A percentile compares a stretch with the other conserved stretches of the same genome.
These are phyloP conservation scores for Periconia macrospinosa DNA, from an alignment of 2,329 filamentous ascomycete genomes.

Conservation along the genomic window DNA sequence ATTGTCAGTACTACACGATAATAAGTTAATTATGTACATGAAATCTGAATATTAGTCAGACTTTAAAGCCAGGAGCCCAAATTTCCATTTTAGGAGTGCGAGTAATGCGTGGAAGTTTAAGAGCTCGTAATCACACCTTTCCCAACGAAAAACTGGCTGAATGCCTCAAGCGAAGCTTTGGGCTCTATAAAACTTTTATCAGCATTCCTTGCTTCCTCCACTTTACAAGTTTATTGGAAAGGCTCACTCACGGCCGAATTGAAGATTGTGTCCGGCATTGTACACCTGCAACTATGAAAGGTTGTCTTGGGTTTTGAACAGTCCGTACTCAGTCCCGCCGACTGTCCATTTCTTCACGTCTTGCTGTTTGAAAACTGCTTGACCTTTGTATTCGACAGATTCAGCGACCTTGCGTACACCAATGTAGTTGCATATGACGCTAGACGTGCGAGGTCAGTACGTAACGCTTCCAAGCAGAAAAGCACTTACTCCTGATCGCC, in stretches of 20 bases:
- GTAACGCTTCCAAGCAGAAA: background rate
- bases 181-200: background rate
- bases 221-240: background rate
- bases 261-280: background rate
- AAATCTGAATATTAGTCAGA: too few species aligned
- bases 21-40: too few species aligned
- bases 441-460: background rate
- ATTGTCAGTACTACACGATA: too few species aligned
- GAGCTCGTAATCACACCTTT: background rate
- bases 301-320: background rate
- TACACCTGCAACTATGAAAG: background rate
- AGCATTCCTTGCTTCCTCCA: background rate
- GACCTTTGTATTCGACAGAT: background rate
- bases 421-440: background rate
- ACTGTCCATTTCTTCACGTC: background rate
- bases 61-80: too few species aligned
- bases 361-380: background rate
- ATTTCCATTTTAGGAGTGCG: background rate
- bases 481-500: conserved; percentile 1
- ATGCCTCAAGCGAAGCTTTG: background rate
- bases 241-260: background rate
- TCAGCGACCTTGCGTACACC: background rate
- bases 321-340: background rate
- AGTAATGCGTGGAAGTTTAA: background rate
- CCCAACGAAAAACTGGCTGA: background rate